Evolutionary conservation across 306 rosid species (phyloP).

Genomic region (Gynostemma pentaphyllum): DNA sequence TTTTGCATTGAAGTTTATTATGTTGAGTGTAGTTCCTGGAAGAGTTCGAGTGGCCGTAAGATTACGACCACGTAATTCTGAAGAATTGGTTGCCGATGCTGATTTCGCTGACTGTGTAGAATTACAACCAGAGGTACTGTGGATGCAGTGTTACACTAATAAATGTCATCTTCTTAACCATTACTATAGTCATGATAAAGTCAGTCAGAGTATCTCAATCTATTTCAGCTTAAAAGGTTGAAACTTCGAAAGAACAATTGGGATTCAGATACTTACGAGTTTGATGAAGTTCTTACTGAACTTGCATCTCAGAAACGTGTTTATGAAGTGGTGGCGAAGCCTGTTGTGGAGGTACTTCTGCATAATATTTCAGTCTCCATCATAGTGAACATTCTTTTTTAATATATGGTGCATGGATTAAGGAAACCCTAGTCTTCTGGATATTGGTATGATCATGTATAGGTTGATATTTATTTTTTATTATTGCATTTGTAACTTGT

Average conservation of each 20-base stretch:
- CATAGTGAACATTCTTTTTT: background rate
- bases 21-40: slow-evolving; percentile 61
- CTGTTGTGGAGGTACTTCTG: slow-evolving; percentile 87
- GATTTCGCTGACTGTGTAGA: slow-evolving; percentile 98
- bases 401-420: background rate
- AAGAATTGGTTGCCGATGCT: slow-evolving; percentile 70
- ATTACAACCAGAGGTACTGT: slow-evolving; percentile 81
- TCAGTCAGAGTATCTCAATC: slow-evolving; percentile 11
- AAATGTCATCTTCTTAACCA: background rate
- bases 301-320: slow-evolving; percentile 97
- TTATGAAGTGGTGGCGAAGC: slow-evolving; percentile 94
- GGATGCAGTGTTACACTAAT: background rate
- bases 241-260: slow-evolving; percentile 94
- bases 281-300: slow-evolving; percentile 96
- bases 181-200: background rate
- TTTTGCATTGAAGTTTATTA: slow-evolving; percentile 7
- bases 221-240: slow-evolving; percentile 83
- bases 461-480: too few species aligned
- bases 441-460: background rate
- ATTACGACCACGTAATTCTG: slow-evolving; percentile 68
- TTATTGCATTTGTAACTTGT: background rate
- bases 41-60: slow-evolving; percentile 98
- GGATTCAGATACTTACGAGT: slow-evolving; percentile 96
- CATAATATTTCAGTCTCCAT: background rate
- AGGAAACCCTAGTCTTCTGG: too few species aligned